Evolutionary conservation across 2,329 filamentous ascomycete genomes (phyloP).

Genomic region (Ceratocystis cacaofunesta): DNA sequence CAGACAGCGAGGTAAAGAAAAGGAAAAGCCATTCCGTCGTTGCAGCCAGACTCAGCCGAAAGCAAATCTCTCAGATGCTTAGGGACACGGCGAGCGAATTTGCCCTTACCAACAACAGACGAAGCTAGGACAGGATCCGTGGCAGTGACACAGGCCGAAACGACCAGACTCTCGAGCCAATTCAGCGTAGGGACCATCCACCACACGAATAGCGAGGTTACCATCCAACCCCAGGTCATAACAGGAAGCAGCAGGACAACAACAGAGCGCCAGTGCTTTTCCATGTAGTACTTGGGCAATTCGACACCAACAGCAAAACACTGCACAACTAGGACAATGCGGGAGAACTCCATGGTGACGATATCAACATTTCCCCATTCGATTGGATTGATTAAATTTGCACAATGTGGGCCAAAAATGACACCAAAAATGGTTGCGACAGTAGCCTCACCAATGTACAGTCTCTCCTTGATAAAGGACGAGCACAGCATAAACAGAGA

Average conservation of each 20-base stretch:
- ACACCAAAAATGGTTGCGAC: conserved; percentile 79
- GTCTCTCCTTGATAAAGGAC: conserved; percentile 90
- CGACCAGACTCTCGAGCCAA: conserved; percentile 79
- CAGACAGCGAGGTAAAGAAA: conserved; percentile 91
- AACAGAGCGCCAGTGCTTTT: conserved; percentile 91
- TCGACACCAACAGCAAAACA: conserved; percentile 87
- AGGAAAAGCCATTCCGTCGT: conserved; percentile 98
- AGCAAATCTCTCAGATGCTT: conserved; percentile 93
- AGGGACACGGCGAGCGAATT: conserved; percentile 92
- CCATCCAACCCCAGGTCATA: conserved; percentile 92
- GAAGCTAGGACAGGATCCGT: conserved; percentile 95
- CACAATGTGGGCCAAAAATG: conserved; percentile 75
- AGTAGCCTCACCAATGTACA: conserved; percentile 97
- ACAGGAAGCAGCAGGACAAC: conserved; percentile 77
- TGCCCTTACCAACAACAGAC: conserved; percentile 95
- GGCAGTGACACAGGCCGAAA: conserved; percentile 88
- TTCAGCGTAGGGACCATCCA: conserved; percentile 65
- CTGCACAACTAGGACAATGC: conserved; percentile 79
- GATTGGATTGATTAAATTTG: conserved; percentile 60
- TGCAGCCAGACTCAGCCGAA: conserved; percentile 94
- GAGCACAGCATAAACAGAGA: conserved; percentile 97
- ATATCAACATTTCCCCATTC: conserved; percentile 75
- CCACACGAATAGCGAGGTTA: conserved; percentile 90
- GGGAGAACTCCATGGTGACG: conserved; percentile 76
- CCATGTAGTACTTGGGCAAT: conserved; percentile 90